A percentile compares a stretch with the other conserved stretches of the same genome.
Evolutionary conservation across 768 basidiomycete species (phyloP).

Genomic region (Pisolithus marmoratus): DNA sequence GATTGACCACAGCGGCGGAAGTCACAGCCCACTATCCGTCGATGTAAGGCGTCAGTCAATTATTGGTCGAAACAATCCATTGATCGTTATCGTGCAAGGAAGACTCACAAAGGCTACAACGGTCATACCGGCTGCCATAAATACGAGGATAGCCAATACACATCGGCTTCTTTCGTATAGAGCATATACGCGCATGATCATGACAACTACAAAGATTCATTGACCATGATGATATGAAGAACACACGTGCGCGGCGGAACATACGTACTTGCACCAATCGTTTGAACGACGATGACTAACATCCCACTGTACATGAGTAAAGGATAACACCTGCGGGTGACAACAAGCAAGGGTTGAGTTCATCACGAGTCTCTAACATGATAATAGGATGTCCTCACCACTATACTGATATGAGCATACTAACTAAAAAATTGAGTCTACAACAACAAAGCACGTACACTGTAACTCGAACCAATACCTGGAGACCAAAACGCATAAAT

Average conservation of each 20-base stretch:
- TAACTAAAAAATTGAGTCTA: not conserved
- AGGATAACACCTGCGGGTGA: too few relatives aligned
- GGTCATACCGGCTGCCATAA: too few relatives aligned
- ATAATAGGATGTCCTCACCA: not conserved
- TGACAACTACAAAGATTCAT: not conserved
- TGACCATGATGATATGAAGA: not conserved
- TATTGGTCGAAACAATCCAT: not conserved
- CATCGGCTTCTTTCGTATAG: too few relatives aligned
- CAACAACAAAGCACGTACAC: not conserved
- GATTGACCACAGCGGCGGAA: too few relatives aligned
- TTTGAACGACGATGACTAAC: too few relatives aligned
- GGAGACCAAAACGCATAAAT: slow-evolving; percentile 27
- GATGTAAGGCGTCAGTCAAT: not conserved
- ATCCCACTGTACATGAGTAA: too few relatives aligned
- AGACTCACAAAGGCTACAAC: too few relatives aligned
- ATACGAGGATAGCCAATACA: too few relatives aligned
- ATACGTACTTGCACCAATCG: too few relatives aligned
- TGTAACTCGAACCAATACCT: not conserved
- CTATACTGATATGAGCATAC: not conserved
- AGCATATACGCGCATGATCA: slow-evolving; percentile 3
- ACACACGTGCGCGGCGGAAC: not conserved
- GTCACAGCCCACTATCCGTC: too few relatives aligned
- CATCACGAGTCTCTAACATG: not conserved
- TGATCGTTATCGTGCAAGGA: not conserved
- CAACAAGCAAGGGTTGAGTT: too few relatives aligned